A percentile compares a stretch with the other conserved stretches of the same genome.
Evolutionary conservation across 1,284 basidiomycete genomes (phyloP).

Genomic region (Gastroboletus turbinatus): DNA sequence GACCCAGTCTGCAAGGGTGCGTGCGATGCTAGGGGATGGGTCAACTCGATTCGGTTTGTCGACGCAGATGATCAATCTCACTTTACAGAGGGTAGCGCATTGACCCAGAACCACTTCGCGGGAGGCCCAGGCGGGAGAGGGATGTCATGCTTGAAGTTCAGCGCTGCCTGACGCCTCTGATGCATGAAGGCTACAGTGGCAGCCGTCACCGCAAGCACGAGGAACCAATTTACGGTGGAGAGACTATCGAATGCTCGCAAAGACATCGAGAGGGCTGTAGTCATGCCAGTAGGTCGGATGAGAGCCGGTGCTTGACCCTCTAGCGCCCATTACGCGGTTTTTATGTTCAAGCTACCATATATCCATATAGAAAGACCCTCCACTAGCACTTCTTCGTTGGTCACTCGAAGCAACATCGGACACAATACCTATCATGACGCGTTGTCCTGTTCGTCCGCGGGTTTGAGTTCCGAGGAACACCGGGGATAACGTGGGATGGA

Average conservation of each 20-base stretch:
- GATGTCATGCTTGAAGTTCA: conserved; percentile 2
- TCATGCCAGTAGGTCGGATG: too few species aligned
- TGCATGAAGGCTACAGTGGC: neutral
- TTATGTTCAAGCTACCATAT: too few species aligned
- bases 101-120: conserved; percentile 28
- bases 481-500: too few species aligned
- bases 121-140: conserved; percentile 32
- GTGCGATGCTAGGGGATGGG: conserved; percentile 12
- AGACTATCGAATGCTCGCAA: neutral
- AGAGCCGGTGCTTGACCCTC: neutral
- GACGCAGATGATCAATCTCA: neutral
- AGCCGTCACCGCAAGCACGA: neutral
- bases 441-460: too few species aligned
- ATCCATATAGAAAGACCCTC: too few species aligned
- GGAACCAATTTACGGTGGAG: neutral
- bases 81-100: conserved; percentile 21
- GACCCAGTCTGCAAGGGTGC: conserved; percentile 25
- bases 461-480: too few species aligned
- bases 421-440: too few species aligned
- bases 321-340: too few species aligned
- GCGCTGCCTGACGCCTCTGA: neutral
- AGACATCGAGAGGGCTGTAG: neutral
- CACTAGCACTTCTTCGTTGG: too few species aligned
- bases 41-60: too few species aligned
- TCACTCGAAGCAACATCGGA: too few species aligned